Conservation (phyloP, 1,139 yeast species). For the Torulaspora globosa region DNA sequence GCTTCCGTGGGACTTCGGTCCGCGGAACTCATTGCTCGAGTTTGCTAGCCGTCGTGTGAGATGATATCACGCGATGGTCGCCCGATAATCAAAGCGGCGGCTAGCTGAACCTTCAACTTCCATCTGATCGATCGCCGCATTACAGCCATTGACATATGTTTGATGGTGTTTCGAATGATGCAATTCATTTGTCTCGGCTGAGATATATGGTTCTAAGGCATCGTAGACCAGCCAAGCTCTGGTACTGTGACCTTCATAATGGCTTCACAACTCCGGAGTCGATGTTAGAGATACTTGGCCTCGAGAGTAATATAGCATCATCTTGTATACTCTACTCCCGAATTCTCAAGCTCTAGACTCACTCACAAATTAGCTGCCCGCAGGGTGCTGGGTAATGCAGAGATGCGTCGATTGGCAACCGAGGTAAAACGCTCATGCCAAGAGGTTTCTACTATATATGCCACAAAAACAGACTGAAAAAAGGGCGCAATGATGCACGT, state of each 20-base stretch:
- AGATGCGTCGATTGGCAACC: neutral
- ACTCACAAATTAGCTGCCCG: neutral
- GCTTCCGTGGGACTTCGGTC: neutral
- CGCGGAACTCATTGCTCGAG: too few relatives aligned
- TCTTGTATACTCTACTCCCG: neutral
- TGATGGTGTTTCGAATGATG: slow-evolving; percentile 95
- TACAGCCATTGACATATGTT: slow-evolving; percentile 86
- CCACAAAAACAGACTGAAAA: neutral
- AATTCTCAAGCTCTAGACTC: neutral
- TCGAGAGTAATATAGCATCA: neutral
- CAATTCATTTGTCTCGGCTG: slow-evolving; percentile 83
- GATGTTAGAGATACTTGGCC: too few relatives aligned
- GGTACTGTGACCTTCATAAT: slow-evolving; percentile 64
- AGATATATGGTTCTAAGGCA: slow-evolving; percentile 86
- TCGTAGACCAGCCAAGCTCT: slow-evolving; percentile 82
- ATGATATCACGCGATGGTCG: too few relatives aligned
- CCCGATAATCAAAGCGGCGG: too few relatives aligned
- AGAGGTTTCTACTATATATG: too few relatives aligned
- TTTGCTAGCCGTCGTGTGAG: too few relatives aligned
- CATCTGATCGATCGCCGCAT: slow-evolving; percentile 73
- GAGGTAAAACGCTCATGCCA: too few relatives aligned
- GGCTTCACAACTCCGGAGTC: neutral
- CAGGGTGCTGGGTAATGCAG: too few relatives aligned
- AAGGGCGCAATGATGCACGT: neutral
- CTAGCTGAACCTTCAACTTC: slow-evolving; percentile 61